Percentiles rank a stretch among this genome's conserved stretches.
phyloP scores from a whole-genome alignment of 768 basidiomycete genomes.

The Psilocybe tampanensis region DNA sequence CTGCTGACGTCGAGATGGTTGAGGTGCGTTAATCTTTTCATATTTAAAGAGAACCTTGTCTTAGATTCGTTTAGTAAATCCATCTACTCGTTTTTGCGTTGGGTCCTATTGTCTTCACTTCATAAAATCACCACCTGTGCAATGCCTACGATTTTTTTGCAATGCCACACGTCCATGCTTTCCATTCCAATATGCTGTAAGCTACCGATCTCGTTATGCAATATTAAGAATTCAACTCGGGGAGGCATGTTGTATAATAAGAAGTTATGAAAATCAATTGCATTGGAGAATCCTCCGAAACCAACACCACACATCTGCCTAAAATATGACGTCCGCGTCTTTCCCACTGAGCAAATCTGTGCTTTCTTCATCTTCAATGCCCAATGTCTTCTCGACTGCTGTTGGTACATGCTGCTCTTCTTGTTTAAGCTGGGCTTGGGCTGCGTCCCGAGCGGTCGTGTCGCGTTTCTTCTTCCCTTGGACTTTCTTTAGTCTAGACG shows the following conservation, averaged over 20 bases:
- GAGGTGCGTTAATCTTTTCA: conserved; percentile 58
- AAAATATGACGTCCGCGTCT: conserved; percentile 95
- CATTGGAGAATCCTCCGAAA: conserved; percentile 2
- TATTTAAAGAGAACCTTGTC: conserved; percentile 3
- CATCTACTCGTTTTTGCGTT: conserved; percentile 16
- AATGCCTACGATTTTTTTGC: conserved; percentile 52
- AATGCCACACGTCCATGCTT: conserved; percentile 50
- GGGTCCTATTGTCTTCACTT: conserved; percentile 21
- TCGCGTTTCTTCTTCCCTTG: conserved; percentile 97
- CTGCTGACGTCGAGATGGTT: conserved; percentile 77
- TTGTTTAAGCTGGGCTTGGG: conserved; percentile 21
- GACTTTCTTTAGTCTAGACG: conserved; percentile 86
- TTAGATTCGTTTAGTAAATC: conserved; percentile 37
- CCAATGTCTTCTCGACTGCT: conserved; percentile 29
- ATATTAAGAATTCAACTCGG: conserved; percentile 8
- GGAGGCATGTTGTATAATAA: conserved; percentile 3
- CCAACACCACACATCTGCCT: conserved; percentile 19
- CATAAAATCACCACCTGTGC: conserved; percentile 66
- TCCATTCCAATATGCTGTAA: conserved; percentile 7
- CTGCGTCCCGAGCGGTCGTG: conserved; percentile 47
- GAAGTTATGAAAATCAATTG: neutral
- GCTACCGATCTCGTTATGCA: conserved; percentile 7
- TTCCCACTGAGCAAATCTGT: conserved; percentile 77
- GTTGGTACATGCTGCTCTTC: conserved; percentile 22
- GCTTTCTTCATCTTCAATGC: conserved; percentile 35